Evolutionary conservation across 345 rosid genomes (phyloP).

Genomic region (Rhizophora mangle): DNA sequence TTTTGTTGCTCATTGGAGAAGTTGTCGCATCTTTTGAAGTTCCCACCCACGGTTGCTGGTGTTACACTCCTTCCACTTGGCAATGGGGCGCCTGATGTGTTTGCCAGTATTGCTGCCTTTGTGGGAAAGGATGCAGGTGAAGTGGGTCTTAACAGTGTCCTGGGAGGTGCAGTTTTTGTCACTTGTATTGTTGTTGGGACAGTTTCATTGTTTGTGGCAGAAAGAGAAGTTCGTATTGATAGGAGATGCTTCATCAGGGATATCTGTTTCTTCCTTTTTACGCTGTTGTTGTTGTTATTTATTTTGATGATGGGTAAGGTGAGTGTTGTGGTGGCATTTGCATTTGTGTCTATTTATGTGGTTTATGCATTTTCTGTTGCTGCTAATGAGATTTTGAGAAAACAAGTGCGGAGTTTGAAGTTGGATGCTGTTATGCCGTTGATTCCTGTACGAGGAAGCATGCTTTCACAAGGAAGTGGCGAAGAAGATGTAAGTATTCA

Average conservation of each 20-base stretch:
- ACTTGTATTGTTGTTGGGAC: slow-evolving; percentile 82
- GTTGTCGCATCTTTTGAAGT: slow-evolving; percentile 62
- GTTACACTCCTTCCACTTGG: slow-evolving; percentile 90
- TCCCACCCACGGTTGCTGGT: slow-evolving; percentile 87
- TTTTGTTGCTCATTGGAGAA: slow-evolving; percentile 86
- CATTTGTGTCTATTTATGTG: slow-evolving; percentile 67
- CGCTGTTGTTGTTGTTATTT: slow-evolving; percentile 44
- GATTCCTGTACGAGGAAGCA: slow-evolving; percentile 30
- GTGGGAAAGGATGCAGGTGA: slow-evolving; percentile 67
- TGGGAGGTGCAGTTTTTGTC: slow-evolving; percentile 90
- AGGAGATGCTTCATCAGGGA: slow-evolving; percentile 77
- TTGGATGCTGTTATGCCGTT: slow-evolving; percentile 38
- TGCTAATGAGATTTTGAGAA: slow-evolving; percentile 75
- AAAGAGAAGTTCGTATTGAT: slow-evolving; percentile 62
- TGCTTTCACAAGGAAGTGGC: slow-evolving; percentile 7
- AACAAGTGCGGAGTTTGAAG: slow-evolving; percentile 46
- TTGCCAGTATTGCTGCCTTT: slow-evolving; percentile 90
- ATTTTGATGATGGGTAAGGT: slow-evolving; percentile 68
- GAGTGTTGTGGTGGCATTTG: slow-evolving; percentile 53
- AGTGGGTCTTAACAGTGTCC: slow-evolving; percentile 84
- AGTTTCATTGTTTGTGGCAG: slow-evolving; percentile 67
- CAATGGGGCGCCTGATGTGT: slow-evolving; percentile 93
- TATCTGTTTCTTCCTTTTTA: slow-evolving; percentile 70
- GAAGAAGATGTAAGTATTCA: slow-evolving; percentile 22
- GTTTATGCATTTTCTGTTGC: slow-evolving; percentile 70